A percentile compares a stretch with the other conserved stretches of the same genome.
Evolutionary conservation across 495 filamentous ascomycete species (phyloP).

Genomic region (Sordaria brevicollis): DNA sequence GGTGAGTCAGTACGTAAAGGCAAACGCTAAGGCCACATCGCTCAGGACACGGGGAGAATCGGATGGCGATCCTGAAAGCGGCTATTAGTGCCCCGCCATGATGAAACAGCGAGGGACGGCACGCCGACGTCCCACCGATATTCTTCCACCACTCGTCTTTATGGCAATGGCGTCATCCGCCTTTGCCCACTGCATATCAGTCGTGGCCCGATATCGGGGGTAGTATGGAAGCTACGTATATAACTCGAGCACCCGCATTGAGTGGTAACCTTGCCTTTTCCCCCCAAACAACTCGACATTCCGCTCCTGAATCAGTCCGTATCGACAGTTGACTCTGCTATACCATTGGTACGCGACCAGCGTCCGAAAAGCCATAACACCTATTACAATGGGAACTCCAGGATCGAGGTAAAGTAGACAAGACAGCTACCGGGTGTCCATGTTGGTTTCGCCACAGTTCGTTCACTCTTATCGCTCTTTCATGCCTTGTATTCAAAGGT

Average conservation of each 20-base stretch:
- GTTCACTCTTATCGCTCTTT: not conserved
- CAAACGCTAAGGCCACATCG: not conserved
- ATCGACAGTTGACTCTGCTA: not conserved
- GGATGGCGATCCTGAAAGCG: not conserved
- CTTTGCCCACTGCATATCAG: not conserved
- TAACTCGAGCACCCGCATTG: not conserved
- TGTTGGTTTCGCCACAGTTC: not conserved
- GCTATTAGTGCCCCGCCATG: not conserved
- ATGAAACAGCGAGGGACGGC: not conserved
- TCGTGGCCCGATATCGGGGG: not conserved
- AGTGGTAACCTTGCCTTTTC: not conserved
- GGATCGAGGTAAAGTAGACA: not conserved
- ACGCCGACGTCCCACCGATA: not conserved
- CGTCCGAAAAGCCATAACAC: not conserved
- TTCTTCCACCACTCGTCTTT: not conserved
- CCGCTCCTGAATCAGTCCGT: not conserved
- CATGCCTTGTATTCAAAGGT: not conserved
- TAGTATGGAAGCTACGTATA: not conserved
- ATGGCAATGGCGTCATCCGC: not conserved
- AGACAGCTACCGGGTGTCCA: not conserved
- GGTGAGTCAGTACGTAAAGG: not conserved
- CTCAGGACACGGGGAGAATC: not conserved
- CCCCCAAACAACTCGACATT: not conserved
- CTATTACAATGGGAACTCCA: not conserved
- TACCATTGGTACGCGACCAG: not conserved